Conservation (phyloP, 1,139 yeast genomes). For the Candida sp. region DNA sequence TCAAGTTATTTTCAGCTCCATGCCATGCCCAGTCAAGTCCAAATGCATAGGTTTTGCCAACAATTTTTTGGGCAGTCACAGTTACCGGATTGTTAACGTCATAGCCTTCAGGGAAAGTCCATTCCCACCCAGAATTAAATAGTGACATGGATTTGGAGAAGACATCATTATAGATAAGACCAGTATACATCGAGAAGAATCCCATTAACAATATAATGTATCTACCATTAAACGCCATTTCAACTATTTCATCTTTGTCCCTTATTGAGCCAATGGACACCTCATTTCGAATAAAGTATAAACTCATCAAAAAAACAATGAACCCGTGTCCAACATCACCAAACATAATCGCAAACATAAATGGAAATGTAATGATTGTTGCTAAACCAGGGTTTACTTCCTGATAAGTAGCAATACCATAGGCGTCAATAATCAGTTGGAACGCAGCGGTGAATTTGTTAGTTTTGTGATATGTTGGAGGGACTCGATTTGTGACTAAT, state of each 20-base stretch:
- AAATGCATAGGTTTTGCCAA: constrained; percentile 65
- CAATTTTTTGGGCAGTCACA: constrained; percentile 54
- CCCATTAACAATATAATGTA: constrained; percentile 93
- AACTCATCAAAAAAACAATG: constrained; percentile 70
- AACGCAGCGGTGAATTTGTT: constrained; percentile 91
- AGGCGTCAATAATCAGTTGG: constrained; percentile 92
- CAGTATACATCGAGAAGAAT: constrained; percentile 87
- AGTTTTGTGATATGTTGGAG: constrained; percentile 91
- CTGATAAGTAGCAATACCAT: constrained; percentile 90
- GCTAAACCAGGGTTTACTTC: constrained; percentile 97
- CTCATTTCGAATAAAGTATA: constrained; percentile 69
- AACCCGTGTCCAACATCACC: constrained; percentile 98
- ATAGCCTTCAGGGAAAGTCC: constrained; percentile 66
- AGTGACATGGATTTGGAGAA: constrained; percentile 88
- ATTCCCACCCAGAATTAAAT: constrained; percentile 86
- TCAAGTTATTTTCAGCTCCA: constrained; percentile 86
- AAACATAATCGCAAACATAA: constrained; percentile 99
- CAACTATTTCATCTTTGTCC: constrained; percentile 87
- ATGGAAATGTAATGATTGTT: constrained; percentile 93
- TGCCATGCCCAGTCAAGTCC: constrained; percentile 98
- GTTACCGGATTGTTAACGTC: constrained; percentile 52
- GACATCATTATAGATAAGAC: constrained; percentile 87
- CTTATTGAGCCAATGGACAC: constrained; percentile 57
- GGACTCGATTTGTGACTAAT: constrained; percentile 74
- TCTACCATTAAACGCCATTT: constrained; percentile 93